Base-by-base conservation (phyloP, 768 basidiomycete genomes). In the Trametes elegans region DNA sequence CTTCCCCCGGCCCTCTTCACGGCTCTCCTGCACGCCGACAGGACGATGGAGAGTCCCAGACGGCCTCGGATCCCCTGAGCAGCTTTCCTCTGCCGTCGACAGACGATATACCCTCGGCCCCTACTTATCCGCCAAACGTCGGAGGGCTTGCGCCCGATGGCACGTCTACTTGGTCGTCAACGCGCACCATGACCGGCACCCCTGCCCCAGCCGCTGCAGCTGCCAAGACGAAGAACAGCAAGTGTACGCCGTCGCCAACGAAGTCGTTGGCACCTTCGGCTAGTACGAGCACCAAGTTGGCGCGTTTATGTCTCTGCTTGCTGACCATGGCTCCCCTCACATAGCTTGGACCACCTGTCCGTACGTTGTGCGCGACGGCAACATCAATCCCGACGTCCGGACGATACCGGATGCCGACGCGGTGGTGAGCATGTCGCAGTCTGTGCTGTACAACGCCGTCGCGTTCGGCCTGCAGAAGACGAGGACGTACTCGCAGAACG, bases 381-480 rank as follows among this genome's bases (percentile, higher is more conserved):
- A 74, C 56, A 76, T 81, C 34, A 83, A 84, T 61, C 80, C 81
- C 14, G 82, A 83, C 62, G 78, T 79, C 11, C 71, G 74, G 49
- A 68, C 64, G 4, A 66, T 82, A 10, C 71, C 77, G 6, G 65
- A 67, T 32, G 73, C 74, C 6, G 55, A 52, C 0, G 53, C 58
- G 8, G 71, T 79, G 54, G 73, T 74, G 48, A 46, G 52, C 49
- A 68, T 77, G 56, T 63, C 79, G 0, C 75, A 82, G 59, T 70
- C 74, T 2, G 70, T 76, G 23, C 62, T 79, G 19, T 77, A 72
- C 66, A 79, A 78, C 62, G 73, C 74, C 18, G 49, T 81, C 24
- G 72, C 78, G 13, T 79, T 66, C 61, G 73, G 68, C 2, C 53
- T 78, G 11, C 61, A 61, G 19, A 63, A 61, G 62, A 62, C 71